Base-by-base conservation (phyloP, 305 asterid species). In the Fraxinus xanthoxyloides region DNA sequence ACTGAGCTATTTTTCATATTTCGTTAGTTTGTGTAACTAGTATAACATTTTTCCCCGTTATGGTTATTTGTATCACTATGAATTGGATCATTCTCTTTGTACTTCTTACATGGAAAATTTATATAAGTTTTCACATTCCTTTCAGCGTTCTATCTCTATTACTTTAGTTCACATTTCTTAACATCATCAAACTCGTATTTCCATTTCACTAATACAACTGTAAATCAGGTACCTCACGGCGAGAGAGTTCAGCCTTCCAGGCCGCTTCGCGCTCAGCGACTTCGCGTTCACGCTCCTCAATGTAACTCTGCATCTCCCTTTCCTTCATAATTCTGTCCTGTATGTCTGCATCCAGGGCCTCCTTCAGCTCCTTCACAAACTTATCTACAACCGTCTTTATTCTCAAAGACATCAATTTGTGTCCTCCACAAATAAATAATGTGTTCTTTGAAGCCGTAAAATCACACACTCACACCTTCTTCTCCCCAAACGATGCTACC, bases 241-340 rank as follows among this genome's bases (percentile, higher is more conserved):
- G 98, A 80, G 99, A 96, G 84, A 96, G 98, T 77, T 96, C 97
- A 7, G 98, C 99, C 89, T 96, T 96, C 99, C 99, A 96, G 77
- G 99, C 99, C 54, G 98, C 97, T 90, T 96, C 99, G 0, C 99
- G 96, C 82, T 96, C 99, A 3, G 98, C 97, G 61, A 96, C 99
- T 88, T 96, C 98, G 4, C 99, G 98, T 79, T 96, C 98, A 5
- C 99, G 95, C 81, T 96, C 98, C 84, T 93, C 98, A 2, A 94
- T 96, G 86, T 96, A 96, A 87, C 98, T 93, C 92, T 96, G 99
- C 99, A 96, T 93, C 93, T 96, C 99, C 83, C 98, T 89, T 84
- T 96, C 99, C 91, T 96, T 96, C 99, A 96, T 91, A 61, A 93
- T 90, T 86, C 99, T 87, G 81, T 96, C 99, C 85, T 94, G 98